Conservation (phyloP, 768 basidiomycete genomes). For the Cystobasidium ongulense region DNA sequence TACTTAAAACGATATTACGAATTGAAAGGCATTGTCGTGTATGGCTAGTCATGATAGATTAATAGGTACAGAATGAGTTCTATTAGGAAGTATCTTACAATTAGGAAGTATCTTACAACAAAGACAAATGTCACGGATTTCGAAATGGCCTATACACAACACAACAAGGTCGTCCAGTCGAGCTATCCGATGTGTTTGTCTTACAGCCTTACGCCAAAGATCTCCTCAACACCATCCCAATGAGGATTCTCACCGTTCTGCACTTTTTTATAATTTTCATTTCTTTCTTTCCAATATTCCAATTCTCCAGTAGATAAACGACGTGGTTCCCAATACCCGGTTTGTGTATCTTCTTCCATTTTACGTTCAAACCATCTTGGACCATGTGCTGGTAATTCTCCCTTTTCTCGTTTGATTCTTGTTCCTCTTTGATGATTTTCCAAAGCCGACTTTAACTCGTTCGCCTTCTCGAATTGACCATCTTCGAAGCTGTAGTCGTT, state of each 20-base stretch:
- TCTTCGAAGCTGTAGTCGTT: slow-evolving; percentile 58
- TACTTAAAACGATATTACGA: no score
- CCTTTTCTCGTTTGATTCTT: slow-evolving; percentile 66
- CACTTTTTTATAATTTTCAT: slow-evolving; percentile 53
- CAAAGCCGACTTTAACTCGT: slow-evolving; percentile 65
- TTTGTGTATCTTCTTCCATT: slow-evolving; percentile 79
- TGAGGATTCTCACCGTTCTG: slow-evolving; percentile 44
- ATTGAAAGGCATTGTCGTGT: no score
- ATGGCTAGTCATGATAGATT: no score
- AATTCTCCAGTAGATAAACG: slow-evolving; percentile 51
- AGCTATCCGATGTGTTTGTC: neutral
- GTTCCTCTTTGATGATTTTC: slow-evolving; percentile 64
- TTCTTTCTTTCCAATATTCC: slow-evolving; percentile 78
- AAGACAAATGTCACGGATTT: no score
- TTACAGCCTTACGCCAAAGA: slow-evolving; percentile 51
- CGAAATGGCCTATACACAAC: no score
- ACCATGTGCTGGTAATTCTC: slow-evolving; percentile 59
- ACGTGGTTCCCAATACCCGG: slow-evolving; percentile 73
- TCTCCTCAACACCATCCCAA: slow-evolving; percentile 67
- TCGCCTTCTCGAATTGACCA: slow-evolving; percentile 75
- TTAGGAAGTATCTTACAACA: no score
- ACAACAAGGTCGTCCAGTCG: neutral
- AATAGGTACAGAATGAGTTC: no score
- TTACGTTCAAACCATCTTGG: slow-evolving; percentile 81
- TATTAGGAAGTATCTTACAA: no score